Percentiles rank a stretch among this genome's conserved stretches.
Evolutionary conservation across 2,329 filamentous ascomycete genomes (phyloP).

Genomic region (Colletotrichum sp.): DNA sequence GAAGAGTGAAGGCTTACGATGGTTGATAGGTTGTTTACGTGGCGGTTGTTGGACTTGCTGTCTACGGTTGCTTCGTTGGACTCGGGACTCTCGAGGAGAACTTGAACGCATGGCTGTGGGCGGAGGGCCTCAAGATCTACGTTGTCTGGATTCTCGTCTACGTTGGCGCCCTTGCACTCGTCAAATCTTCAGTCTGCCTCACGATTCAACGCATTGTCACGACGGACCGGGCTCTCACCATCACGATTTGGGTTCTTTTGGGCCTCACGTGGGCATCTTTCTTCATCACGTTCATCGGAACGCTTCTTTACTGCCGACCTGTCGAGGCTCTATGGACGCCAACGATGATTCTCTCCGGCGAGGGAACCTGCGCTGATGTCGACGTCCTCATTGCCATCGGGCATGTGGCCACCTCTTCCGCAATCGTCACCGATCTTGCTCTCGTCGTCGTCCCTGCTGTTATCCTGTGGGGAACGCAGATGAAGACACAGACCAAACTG

Average conservation of each 20-base stretch:
- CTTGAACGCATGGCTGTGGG: slow-evolving; percentile 28
- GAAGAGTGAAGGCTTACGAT: background rate
- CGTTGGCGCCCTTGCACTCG: slow-evolving; percentile 25
- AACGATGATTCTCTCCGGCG: slow-evolving; percentile 30
- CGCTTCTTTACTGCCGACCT: slow-evolving; percentile 34
- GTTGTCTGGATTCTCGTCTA: slow-evolving; percentile 32
- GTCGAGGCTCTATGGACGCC: slow-evolving; percentile 33
- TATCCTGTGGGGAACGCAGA: slow-evolving; percentile 36
- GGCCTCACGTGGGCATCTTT: slow-evolving; percentile 29
- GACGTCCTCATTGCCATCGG: slow-evolving; percentile 28
- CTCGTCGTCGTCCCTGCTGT: slow-evolving; percentile 34
- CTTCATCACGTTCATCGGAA: slow-evolving; percentile 35
- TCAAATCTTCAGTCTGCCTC: slow-evolving; percentile 40
- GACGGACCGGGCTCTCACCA: slow-evolving; percentile 22
- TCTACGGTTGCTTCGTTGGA: slow-evolving; percentile 24
- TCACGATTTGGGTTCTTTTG: slow-evolving; percentile 24
- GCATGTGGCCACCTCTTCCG: slow-evolving; percentile 33
- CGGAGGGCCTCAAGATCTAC: slow-evolving; percentile 25
- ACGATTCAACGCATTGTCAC: slow-evolving; percentile 38
- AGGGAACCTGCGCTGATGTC: slow-evolving; percentile 22
- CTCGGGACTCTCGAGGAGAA: slow-evolving; percentile 25
- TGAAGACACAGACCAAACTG: slow-evolving; percentile 29
- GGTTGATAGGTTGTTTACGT: slow-evolving; percentile 17
- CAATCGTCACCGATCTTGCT: slow-evolving; percentile 36
- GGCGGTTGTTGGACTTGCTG: slow-evolving; percentile 18